Base-by-base conservation (phyloP, 2,329 filamentous ascomycete species). In the Alternaria consortialis region DNA sequence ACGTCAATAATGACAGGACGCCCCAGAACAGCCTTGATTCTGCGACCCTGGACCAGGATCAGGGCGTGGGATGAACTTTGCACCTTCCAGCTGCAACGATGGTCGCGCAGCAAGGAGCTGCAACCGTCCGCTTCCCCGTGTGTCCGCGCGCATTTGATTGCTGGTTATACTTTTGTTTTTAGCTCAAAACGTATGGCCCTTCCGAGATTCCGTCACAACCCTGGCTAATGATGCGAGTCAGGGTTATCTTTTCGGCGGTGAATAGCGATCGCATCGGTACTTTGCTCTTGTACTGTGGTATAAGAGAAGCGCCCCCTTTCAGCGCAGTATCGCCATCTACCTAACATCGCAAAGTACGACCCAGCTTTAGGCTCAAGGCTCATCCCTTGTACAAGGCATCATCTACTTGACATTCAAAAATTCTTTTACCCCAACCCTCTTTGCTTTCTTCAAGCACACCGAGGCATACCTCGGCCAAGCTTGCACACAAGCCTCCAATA, bases 41-140 rank as follows among this genome's bases (percentile, higher is more conserved):
- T 60, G 58, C 32, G 55, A 50, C 58, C 46, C 47, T 56, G 53
- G 31, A 62, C 40, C 60, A 62, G 61, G 56, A 68, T 66, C 66
- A 61, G 65, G 71, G 70, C 74, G 70, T 76, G 72, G 70, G 69
- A 69, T 74, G 74, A 59, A 53, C 70, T 69, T 60, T 74, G 72
- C 72, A 55, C 39, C 48, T 51, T 7, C 2, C 50, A 66, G 62
- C 64, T 71, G 67, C 65, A 70, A 70, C 74, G 67, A 67, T 69
- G 66, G 66, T 70, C 56, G 60, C 50, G 44, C 71, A 66, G 69
- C 69, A 75, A 74, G 70, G 72, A 72, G 73, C 57, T 65, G 65
- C 72, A 68, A 60, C 65, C 70, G 67, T 73, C 71, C 74, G 69
- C 67, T 68, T 67, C 71, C 67, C 70, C 72, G 70, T 67, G 55